Base-by-base conservation (phyloP, 495 filamentous ascomycete species). In the Aspergillus saccharolyticus region DNA sequence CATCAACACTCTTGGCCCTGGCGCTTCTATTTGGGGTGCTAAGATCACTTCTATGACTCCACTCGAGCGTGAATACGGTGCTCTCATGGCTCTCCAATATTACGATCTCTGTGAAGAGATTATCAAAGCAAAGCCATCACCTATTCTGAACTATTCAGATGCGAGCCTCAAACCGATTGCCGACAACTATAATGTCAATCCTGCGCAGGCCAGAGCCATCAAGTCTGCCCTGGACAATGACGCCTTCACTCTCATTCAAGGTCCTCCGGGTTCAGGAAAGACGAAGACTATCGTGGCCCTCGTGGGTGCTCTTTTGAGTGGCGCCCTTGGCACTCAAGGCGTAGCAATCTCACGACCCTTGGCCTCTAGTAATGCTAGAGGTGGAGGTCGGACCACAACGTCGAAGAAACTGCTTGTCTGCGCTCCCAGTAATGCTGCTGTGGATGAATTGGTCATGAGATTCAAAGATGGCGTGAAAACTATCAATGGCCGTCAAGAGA, bases 251-350 rank as follows among this genome's bases (percentile, higher is more conserved):
- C 78, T 98, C 50, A 89, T 98, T 55, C 94, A 98, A 72, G 94
- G 94, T 43, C 95, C 94, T 50, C 94, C 94, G 1, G 94, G 94
- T 65, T 94, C 93, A 4, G 94, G 94, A 65, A 98, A 98, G 73
- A 98, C 94, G 0, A 98, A 97, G 69, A 98, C 94, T 0, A 97
- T 98, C 54, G 83, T 96, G 57, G 94, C 93, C 47, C 96, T 97
- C 75, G 90, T 96, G 15, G 94, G 94, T 44, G 89, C 90, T 58
- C 77, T 97, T 8, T 65, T 98, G 14, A 90, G 83, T 4, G 78
- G 79, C 45, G 74, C 63, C n/a, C 74, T 91, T 68, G 66, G 61
- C 58, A 64, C 79, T 69, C 55, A 73, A 58, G 80, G 78, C 8
- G 76, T 79, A 4, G 62, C 76, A 39, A 78, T 85, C 48, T 70